Conservation (phyloP, 495 filamentous ascomycete genomes). For the Wilcoxina mikolae region DNA sequence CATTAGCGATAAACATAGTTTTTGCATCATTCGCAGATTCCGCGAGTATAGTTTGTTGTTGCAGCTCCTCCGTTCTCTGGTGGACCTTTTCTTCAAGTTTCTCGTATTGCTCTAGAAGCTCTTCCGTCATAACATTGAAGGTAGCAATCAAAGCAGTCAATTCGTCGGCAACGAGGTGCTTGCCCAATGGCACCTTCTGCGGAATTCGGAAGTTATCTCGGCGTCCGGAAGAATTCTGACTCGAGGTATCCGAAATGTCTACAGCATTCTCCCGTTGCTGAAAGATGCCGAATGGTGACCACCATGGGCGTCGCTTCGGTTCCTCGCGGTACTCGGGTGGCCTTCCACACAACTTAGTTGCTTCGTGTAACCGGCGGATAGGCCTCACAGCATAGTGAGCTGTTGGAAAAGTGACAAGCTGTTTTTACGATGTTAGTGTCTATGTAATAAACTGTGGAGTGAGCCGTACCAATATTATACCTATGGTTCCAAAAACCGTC, state of each 20-base stretch:
- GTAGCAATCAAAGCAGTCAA: conserved; percentile 71
- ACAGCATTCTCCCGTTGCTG: background rate
- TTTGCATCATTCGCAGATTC: conserved; percentile 37
- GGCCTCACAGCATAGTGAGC: conserved; percentile 72
- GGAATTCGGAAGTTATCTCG: conserved; percentile 53
- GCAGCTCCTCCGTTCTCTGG: conserved; percentile 60
- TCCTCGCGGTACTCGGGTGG: conserved; percentile 9
- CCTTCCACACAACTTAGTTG: conserved; percentile 6
- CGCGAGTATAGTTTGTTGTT: conserved; percentile 78
- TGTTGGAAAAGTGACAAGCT: conserved; percentile 39
- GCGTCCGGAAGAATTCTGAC: conserved; percentile 7
- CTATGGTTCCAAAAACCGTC: conserved; percentile 71
- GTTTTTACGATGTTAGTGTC: too few relatives aligned
- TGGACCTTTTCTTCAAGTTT: conserved; percentile 70
- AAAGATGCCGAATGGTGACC: background rate
- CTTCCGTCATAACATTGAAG: conserved; percentile 90
- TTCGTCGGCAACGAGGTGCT: conserved; percentile 67
- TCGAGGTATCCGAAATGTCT: conserved; percentile 2
- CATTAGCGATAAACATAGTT: conserved; percentile 12
- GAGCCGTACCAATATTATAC: conserved; percentile 46
- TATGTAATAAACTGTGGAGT: too few relatives aligned
- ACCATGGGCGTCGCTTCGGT: conserved; percentile 6
- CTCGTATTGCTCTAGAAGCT: conserved; percentile 71
- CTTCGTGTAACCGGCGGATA: conserved; percentile 47
- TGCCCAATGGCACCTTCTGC: conserved; percentile 58